phyloP scores from a whole-genome alignment of 2,329 filamentous ascomycete species.

The Zalaria sp. region DNA sequence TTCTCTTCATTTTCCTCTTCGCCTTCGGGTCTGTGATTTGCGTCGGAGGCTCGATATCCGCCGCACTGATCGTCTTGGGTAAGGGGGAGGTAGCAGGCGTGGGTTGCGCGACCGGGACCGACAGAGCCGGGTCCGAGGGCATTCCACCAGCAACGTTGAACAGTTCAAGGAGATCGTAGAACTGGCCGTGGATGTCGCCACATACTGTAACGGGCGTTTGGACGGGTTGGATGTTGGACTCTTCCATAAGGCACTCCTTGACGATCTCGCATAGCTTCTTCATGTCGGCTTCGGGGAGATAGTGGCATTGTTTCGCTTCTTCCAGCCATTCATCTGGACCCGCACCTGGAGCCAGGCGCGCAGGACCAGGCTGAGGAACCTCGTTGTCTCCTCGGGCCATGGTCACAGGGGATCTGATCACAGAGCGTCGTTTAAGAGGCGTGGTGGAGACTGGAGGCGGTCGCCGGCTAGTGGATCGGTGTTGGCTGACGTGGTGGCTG shows the following conservation, averaged over 20 bases:
- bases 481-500: no score
- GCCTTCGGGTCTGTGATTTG: conserved; percentile 80
- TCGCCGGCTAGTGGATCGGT: no score
- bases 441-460: no score
- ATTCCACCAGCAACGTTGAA: conserved; percentile 95
- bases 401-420: conserved; percentile 1
- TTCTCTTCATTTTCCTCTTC: conserved; percentile 63
- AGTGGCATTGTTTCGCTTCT: conserved; percentile 93
- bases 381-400: conserved; percentile 38
- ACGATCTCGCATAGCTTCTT: conserved; percentile 98
- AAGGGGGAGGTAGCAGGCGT: conserved; percentile 3
- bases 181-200: conserved; percentile 96
- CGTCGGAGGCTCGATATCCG: conserved; percentile 81
- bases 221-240: conserved; percentile 98
- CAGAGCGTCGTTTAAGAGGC: no score
- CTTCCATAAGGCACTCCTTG: conserved; percentile 98
- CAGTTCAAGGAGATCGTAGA: conserved; percentile 92
- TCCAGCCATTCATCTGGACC: conserved; percentile 93
- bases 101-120: conserved; percentile 2
- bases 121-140: conserved; percentile 51
- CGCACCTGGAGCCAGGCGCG: conserved; percentile 67
- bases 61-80: conserved; percentile 65
- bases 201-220: conserved; percentile 92
- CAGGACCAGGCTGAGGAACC: conserved; percentile 82
- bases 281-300: conserved; percentile 91